Evolutionary conservation across 495 filamentous ascomycete genomes (phyloP).

Genomic region (Penicillium dipodomyicola): DNA sequence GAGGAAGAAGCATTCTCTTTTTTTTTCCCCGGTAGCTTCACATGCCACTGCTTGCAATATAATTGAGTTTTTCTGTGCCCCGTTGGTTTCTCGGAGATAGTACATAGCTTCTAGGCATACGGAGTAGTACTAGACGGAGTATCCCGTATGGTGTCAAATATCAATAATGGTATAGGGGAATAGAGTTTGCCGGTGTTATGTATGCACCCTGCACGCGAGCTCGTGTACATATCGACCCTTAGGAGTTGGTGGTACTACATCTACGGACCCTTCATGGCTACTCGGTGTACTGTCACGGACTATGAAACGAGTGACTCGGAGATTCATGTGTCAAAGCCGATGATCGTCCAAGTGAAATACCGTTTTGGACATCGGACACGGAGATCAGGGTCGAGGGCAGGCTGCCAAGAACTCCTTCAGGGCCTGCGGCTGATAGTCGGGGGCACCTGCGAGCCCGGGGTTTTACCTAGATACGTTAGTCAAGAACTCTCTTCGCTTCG

Average conservation of each 20-base stretch:
- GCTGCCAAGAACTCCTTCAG: conserved; percentile 24
- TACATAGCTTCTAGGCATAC: no score
- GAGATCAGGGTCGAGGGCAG: conserved; percentile 21
- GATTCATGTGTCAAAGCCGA: background rate
- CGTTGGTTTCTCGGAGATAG: conserved; percentile 2
- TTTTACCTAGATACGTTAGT: background rate
- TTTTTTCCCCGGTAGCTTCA: background rate
- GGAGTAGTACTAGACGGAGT: no score
- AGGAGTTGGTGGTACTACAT: no score
- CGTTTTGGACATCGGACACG: conserved; percentile 4
- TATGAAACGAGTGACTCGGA: background rate
- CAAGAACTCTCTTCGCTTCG: background rate
- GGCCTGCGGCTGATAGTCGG: conserved; percentile 23
- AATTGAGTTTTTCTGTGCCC: conserved; percentile 4
- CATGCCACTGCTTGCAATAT: background rate
- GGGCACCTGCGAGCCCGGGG: background rate
- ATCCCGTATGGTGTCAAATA: background rate
- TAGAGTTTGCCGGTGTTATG: no score
- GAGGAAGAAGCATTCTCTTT: background rate
- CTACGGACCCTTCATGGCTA: no score
- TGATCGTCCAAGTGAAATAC: conserved; percentile 3
- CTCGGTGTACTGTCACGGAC: background rate
- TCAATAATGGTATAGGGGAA: background rate
- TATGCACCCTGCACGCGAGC: no score
- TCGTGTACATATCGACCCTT: no score